Conservation (phyloP, 1,284 basidiomycete genomes). For the Bjerkandera adusta region DNA sequence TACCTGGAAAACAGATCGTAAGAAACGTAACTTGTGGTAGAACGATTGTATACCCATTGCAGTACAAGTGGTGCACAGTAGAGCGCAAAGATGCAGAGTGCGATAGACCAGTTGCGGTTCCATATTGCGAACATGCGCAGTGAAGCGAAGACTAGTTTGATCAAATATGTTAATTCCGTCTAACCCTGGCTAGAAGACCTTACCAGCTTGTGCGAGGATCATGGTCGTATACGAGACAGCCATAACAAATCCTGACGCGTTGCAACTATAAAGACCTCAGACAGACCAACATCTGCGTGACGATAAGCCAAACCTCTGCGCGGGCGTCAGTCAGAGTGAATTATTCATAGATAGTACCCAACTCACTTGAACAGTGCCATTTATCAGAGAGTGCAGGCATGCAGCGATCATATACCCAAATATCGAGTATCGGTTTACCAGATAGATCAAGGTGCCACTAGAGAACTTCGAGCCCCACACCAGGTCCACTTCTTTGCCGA, state of each 20-base stretch:
- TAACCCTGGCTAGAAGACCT: neutral
- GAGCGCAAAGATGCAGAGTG: neutral
- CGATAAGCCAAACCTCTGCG: neutral
- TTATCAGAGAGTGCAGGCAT: neutral
- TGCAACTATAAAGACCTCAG: neutral
- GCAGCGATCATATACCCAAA: neutral
- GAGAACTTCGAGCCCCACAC: conserved; percentile 17
- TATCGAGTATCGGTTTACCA: conserved; percentile 16
- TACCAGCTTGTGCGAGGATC: conserved; percentile 1
- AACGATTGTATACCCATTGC: neutral
- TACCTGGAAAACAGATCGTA: neutral
- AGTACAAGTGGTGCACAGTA: neutral
- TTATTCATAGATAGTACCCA: neutral
- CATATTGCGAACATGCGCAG: conserved; percentile 1
- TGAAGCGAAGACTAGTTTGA: neutral
- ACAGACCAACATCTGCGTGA: neutral
- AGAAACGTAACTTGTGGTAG: neutral
- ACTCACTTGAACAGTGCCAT: neutral
- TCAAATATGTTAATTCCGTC: neutral
- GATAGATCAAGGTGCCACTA: conserved; percentile 16
- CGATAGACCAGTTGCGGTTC: neutral
- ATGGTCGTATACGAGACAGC: conserved; percentile 1
- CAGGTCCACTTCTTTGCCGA: conserved; percentile 11
- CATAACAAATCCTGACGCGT: no score
- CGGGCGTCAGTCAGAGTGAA: neutral